Evolutionary conservation across 2,329 filamentous ascomycete species (phyloP), one percentile per base, ranked within the genome.

Genomic region (Microsporum ferrugineum): DNA sequence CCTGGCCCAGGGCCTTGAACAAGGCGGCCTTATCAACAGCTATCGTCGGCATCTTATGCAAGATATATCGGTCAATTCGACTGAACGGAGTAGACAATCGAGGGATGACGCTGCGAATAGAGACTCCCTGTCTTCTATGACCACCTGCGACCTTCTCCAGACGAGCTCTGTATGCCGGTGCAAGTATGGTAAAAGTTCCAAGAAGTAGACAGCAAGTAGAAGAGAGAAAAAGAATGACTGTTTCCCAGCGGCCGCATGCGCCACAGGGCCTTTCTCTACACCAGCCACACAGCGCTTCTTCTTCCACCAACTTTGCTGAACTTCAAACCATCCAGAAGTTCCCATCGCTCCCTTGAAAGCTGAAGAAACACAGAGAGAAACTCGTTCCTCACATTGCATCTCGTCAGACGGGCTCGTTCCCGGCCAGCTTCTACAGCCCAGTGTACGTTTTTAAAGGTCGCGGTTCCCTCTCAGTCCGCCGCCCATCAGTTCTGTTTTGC

Each of bases 1-100:
- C 86, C 77, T 87, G 86, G 72, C 91, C 92, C 63, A 99, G 84
- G 73, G 89, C 91, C 78, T 95, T 86, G 82, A 88, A 97, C 73
- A 99, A 89, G 72, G 87, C 89, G 71, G 91, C 91, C 80, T 97
- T 99, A 81, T 97, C 89, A 69, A 97, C 91, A 69, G 87, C 83
- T 70, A 99, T 96, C 73, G 94, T 99, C 78, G 94, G 94, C 94
- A 96, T 96, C 64, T 74, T 84, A 76, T 72, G 67, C 70, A 62
- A 57, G 57, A 2, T 43, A n/a, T 43, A 5, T 38, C 23, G 60
- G 31, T 33, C 45, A 57, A 55, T 36, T 31, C 51, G 12, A 36
- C 23, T 29, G 38, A 6, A n/a, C 39, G 3, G 10, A 29, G 31
- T 8, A 51, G 27, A 51, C 45, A 51, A 51, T 29, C 31, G 45